Conservation (phyloP, 495 filamentous ascomycete species). For the Neurospora intermedia region DNA sequence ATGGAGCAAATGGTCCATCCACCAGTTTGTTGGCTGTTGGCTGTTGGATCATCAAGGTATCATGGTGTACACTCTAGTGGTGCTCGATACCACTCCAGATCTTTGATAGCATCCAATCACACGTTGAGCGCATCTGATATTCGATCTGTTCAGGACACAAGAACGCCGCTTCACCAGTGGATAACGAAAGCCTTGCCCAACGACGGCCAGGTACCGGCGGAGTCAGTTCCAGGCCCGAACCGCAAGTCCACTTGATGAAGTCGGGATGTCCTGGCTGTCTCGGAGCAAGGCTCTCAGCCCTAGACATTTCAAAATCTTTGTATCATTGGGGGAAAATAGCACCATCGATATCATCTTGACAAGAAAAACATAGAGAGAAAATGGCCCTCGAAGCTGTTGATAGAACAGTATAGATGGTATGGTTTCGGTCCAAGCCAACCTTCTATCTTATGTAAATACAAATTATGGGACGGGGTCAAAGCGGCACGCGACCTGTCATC, state of each 20-base stretch:
- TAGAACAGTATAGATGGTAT: not conserved
- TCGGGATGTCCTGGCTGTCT: not conserved
- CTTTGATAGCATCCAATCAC: not conserved
- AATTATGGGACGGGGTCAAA: not conserved
- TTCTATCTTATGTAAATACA: not conserved
- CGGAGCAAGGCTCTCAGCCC: not conserved
- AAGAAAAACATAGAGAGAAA: not conserved
- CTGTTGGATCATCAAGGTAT: not conserved
- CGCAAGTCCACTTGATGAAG: not conserved
- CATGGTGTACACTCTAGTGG: not conserved
- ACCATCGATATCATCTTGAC: not conserved
- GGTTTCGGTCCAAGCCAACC: not conserved
- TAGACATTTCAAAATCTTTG: not conserved
- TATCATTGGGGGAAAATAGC: not conserved
- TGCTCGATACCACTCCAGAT: not conserved
- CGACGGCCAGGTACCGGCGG: not conserved
- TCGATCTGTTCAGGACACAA: not conserved
- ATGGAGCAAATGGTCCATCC: not conserved
- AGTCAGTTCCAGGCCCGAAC: not conserved
- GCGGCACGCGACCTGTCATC: not conserved
- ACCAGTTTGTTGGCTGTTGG: not conserved
- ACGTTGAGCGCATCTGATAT: not conserved
- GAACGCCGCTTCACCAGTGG: not conserved
- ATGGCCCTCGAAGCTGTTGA: not conserved
- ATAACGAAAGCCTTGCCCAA: not conserved